Evolutionary conservation across 257 asterid genomes (phyloP).

Genomic region (Asclepias syriaca): DNA sequence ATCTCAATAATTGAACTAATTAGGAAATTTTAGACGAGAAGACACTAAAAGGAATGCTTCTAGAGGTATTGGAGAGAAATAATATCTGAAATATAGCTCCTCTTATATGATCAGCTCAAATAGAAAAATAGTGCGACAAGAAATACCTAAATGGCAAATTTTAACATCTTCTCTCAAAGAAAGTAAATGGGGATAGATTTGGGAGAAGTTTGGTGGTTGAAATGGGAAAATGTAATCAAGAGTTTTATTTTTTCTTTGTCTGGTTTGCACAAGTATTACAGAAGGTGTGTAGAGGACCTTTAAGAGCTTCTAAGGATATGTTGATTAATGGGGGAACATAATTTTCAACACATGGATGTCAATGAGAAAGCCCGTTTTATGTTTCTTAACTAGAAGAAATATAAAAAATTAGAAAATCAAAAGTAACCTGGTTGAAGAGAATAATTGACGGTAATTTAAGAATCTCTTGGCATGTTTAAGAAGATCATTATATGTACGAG

Average conservation of each 20-base stretch:
- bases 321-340: neutral
- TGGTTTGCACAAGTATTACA: neutral
- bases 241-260: neutral
- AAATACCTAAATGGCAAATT: neutral
- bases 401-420: neutral
- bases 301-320: neutral
- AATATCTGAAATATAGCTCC: neutral
- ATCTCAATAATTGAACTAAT: neutral
- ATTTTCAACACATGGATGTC: neutral
- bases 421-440: neutral
- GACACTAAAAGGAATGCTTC: neutral
- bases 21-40: neutral
- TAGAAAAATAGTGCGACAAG: neutral
- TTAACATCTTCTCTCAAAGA: neutral
- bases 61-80: neutral
- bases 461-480: neutral
- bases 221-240: neutral
- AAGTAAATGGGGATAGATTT: neutral
- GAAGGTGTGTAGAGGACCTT: neutral
- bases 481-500: neutral
- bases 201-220: neutral
- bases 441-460: neutral
- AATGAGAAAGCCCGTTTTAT: neutral
- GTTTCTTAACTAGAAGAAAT: neutral
- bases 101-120: neutral